A percentile compares a stretch with the other conserved stretches of the same genome.
Evolutionary conservation across 371 early-diverging fungal genomes (phyloP).

Genomic region (Coemansia sp.): DNA sequence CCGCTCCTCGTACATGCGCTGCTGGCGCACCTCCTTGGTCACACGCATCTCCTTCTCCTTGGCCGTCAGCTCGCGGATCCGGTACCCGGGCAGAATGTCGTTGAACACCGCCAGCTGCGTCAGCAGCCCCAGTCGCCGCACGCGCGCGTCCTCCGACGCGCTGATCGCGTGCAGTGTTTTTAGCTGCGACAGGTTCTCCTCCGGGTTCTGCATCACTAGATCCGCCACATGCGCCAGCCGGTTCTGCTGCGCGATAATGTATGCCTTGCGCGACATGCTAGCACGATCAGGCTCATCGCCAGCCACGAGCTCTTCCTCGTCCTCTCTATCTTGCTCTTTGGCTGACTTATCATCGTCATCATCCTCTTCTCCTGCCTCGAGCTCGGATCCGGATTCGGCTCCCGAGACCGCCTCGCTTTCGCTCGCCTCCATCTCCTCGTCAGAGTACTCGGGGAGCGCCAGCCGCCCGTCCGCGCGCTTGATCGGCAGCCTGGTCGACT

Average conservation of each 20-base stretch:
- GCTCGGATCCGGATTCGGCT: background rate
- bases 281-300: slow-evolving; percentile 21
- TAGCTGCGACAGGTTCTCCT: slow-evolving; percentile 65
- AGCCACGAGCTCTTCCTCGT: background rate
- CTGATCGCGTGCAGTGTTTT: slow-evolving; percentile 63
- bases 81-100: slow-evolving; percentile 93
- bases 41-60: slow-evolving; percentile 74
- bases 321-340: background rate
- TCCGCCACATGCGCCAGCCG: slow-evolving; percentile 75
- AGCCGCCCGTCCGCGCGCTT: slow-evolving; percentile 47
- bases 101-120: slow-evolving; percentile 88
- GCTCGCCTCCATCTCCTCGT: slow-evolving; percentile 15
- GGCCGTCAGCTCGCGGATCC: slow-evolving; percentile 84
- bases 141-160: slow-evolving; percentile 56
- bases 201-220: slow-evolving; percentile 75
- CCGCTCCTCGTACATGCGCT: slow-evolving; percentile 82
- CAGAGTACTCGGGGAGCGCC: slow-evolving; percentile 32
- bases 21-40: slow-evolving; percentile 83
- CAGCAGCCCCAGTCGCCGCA: slow-evolving; percentile 72
- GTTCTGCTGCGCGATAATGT: slow-evolving; percentile 70
- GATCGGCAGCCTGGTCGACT: slow-evolving; percentile 42
- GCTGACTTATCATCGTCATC: background rate
- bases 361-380: background rate
- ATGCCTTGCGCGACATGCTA: slow-evolving; percentile 53
- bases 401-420: background rate